Evolutionary conservation across 768 basidiomycete species (phyloP).

Genomic region (Dioszegia crocea): DNA sequence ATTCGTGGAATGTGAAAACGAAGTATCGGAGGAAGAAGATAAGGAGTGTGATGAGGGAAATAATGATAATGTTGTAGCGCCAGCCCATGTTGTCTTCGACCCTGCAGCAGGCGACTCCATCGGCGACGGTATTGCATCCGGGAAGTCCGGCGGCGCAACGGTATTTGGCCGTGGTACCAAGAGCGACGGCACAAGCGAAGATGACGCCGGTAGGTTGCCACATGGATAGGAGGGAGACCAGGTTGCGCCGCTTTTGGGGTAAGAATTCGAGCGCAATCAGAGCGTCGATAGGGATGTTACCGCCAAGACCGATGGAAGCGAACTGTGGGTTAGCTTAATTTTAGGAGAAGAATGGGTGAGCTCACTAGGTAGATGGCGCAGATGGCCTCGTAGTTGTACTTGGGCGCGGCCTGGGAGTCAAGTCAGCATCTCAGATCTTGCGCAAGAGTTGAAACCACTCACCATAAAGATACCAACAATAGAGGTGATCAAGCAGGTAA

Average conservation of each 20-base stretch:
- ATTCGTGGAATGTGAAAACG: slow-evolving; percentile 61
- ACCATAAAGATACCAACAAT: slow-evolving; percentile 49
- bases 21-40: slow-evolving; percentile 60
- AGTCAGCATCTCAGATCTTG: background rate
- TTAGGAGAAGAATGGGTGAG: slow-evolving; percentile 28
- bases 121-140: slow-evolving; percentile 30
- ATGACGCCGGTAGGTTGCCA: slow-evolving; percentile 55
- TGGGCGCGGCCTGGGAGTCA: slow-evolving; percentile 40
- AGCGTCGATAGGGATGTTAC: slow-evolving; percentile 52
- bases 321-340: background rate
- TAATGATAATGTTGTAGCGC: slow-evolving; percentile 57
- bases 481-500: slow-evolving; percentile 50
- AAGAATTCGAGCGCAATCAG: slow-evolving; percentile 48
- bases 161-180: slow-evolving; percentile 59
- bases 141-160: slow-evolving; percentile 51
- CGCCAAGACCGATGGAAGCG: slow-evolving; percentile 45
- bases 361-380: slow-evolving; percentile 47
- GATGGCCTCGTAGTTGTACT: slow-evolving; percentile 50
- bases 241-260: slow-evolving; percentile 50
- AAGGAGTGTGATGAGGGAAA: slow-evolving; percentile 53
- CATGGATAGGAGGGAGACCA: slow-evolving; percentile 56
- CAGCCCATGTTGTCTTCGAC: slow-evolving; percentile 60
- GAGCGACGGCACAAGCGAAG: slow-evolving; percentile 56
- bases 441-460: background rate
- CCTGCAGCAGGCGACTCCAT: slow-evolving; percentile 53